These are phyloP conservation scores for Penicillium crustosum DNA, from an alignment of 2,329 filamentous ascomycete species.

Conservation along the genomic window DNA sequence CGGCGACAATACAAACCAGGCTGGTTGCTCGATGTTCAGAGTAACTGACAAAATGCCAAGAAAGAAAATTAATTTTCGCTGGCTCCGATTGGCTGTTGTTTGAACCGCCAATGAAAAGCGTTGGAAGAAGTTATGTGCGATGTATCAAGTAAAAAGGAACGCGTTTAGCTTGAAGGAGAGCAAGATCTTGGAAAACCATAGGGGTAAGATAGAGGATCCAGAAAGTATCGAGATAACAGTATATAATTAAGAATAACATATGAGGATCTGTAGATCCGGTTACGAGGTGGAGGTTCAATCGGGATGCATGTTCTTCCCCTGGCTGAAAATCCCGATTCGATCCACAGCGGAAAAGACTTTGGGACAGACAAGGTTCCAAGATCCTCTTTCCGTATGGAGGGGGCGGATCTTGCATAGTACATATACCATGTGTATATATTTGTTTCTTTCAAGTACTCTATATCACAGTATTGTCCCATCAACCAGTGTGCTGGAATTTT, in stretches of 20 bases:
- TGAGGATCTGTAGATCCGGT: not conserved
- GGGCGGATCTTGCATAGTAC: not conserved
- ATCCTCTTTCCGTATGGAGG: not conserved
- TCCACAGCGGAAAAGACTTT: not conserved
- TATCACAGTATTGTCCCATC: not conserved
- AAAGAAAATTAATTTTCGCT: not conserved
- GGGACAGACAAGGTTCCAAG: no score
- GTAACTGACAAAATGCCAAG: not conserved
- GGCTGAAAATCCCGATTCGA: not conserved
- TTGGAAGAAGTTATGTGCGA: slow-evolving; percentile 1
- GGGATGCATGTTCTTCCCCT: not conserved
- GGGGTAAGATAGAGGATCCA: not conserved
- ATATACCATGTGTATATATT: not conserved
- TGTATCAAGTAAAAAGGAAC: not conserved
- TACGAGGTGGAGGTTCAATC: not conserved
- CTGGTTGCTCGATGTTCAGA: not conserved
- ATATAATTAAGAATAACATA: not conserved
- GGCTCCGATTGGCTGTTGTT: not conserved
- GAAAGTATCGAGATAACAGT: not conserved
- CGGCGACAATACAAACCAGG: not conserved
- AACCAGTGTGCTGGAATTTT: slow-evolving; percentile 7
- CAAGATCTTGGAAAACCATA: not conserved
- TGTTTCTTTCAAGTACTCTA: not conserved
- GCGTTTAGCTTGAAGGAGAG: not conserved
- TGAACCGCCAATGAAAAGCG: not conserved